A percentile compares a stretch with the other conserved stretches of the same genome.
Evolutionary conservation across 164 flowering plant genomes (phyloP).

Genomic region (Chimonanthus salicifolius): DNA sequence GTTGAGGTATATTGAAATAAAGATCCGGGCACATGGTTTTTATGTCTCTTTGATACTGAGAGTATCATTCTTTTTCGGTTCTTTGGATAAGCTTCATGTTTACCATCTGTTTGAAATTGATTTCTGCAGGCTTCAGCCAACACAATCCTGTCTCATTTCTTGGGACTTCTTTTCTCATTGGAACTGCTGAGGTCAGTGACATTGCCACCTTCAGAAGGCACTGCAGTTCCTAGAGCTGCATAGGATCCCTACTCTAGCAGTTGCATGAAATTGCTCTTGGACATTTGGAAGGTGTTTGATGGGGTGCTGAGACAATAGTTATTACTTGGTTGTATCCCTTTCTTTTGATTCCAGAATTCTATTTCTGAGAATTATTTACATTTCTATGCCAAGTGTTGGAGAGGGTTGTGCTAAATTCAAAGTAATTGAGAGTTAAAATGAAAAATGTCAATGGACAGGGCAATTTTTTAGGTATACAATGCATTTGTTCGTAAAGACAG

Average conservation of each 20-base stretch:
- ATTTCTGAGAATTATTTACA: neutral
- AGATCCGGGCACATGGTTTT: neutral
- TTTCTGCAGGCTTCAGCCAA: constrained; percentile 90
- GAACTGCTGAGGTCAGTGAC: constrained; percentile 94
- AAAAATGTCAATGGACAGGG: too few relatives aligned
- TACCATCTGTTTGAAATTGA: neutral
- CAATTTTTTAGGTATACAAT: too few relatives aligned
- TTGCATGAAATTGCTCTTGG: neutral
- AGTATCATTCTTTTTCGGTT: neutral
- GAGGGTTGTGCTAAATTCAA: neutral
- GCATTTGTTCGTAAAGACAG: too few relatives aligned
- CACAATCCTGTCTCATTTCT: constrained; percentile 88
- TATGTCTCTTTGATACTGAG: neutral
- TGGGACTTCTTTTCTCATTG: constrained; percentile 84
- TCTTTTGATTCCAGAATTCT: neutral
- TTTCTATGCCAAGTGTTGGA: neutral
- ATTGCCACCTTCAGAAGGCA: constrained; percentile 51
- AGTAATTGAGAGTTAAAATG: neutral
- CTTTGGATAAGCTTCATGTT: neutral
- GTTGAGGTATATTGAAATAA: neutral
- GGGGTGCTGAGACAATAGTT: neutral
- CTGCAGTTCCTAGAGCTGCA: constrained; percentile 48
- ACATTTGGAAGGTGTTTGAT: neutral
- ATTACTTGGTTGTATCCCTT: too few relatives aligned
- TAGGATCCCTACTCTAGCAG: constrained; percentile 16